Percentiles rank a stretch among this genome's conserved stretches.
phyloP scores from a whole-genome alignment of 2,329 filamentous ascomycete species.

The Paracamarosporium sp. region DNA sequence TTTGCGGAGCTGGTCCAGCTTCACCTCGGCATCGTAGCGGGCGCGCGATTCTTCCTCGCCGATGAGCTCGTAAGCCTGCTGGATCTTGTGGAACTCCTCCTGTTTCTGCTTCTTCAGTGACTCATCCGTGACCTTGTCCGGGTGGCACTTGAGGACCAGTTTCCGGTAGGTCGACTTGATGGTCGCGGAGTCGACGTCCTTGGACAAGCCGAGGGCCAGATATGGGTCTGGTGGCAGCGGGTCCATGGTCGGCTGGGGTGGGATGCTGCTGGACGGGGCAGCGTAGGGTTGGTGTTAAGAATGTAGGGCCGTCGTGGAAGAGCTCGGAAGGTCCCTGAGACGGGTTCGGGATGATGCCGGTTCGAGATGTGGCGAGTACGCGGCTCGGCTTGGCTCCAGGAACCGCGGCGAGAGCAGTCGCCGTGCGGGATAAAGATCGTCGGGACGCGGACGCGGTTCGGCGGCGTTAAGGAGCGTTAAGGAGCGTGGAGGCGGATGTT shows the following conservation, averaged over 20 bases:
- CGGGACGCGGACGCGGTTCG: slow-evolving; percentile 4
- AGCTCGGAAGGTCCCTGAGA: slow-evolving; percentile 4
- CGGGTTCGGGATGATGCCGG: slow-evolving; percentile 14
- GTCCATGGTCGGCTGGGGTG: slow-evolving; percentile 49
- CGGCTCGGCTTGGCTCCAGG: slow-evolving; percentile 21
- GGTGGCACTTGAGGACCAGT: slow-evolving; percentile 85
- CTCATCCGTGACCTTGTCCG: slow-evolving; percentile 86
- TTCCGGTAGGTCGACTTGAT: slow-evolving; percentile 86
- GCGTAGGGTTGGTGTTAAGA: slow-evolving; percentile 15
- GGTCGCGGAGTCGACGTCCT: slow-evolving; percentile 71
- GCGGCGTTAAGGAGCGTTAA: slow-evolving; percentile 9
- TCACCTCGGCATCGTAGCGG: slow-evolving; percentile 80
- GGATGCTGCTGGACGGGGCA: slow-evolving; percentile 8
- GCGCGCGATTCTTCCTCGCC: slow-evolving; percentile 75
- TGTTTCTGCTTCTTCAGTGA: slow-evolving; percentile 78
- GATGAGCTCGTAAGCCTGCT: slow-evolving; percentile 90
- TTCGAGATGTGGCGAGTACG: slow-evolving; percentile 24
- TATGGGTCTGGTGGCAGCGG: slow-evolving; percentile 75
- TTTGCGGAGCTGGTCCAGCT: slow-evolving; percentile 69
- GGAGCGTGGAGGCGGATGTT: too few species aligned
- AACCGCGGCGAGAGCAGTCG: slow-evolving; percentile 3
- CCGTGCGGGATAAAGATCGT: slow-evolving; percentile 3
- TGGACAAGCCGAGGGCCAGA: slow-evolving; percentile 74
- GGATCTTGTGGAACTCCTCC: slow-evolving; percentile 89
- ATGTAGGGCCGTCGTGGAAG: not conserved